A percentile compares a stretch with the other conserved stretches of the same genome.
Evolutionary conservation across 2,329 filamentous ascomycete species (phyloP).

Genomic region (Exophiala aquamarina): DNA sequence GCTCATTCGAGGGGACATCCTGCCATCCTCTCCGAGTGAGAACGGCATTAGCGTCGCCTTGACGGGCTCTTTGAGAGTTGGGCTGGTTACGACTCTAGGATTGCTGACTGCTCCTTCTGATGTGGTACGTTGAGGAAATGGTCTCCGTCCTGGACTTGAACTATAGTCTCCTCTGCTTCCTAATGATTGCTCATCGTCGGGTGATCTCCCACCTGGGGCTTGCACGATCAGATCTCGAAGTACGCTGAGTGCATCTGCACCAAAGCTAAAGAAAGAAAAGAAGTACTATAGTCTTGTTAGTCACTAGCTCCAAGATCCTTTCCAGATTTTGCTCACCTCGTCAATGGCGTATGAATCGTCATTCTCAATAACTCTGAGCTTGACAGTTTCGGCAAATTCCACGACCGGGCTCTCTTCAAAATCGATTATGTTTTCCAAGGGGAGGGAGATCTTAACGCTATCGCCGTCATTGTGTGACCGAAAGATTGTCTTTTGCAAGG

Average conservation of each 20-base stretch:
- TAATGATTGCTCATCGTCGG: slow-evolving; percentile 31
- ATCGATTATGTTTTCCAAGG: slow-evolving; percentile 84
- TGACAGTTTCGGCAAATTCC: slow-evolving; percentile 90
- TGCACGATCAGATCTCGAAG: slow-evolving; percentile 72
- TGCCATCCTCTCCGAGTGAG: slow-evolving; percentile 41
- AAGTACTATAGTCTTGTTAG: slow-evolving; percentile 67
- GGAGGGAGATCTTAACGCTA: slow-evolving; percentile 92
- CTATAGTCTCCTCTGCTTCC: slow-evolving; percentile 16
- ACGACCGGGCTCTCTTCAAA: slow-evolving; percentile 89
- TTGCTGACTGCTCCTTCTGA: slow-evolving; percentile 12
- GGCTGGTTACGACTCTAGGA: slow-evolving; percentile 18
- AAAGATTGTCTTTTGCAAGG: slow-evolving; percentile 91
- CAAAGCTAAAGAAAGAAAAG: slow-evolving; percentile 90
- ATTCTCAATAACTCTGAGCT: slow-evolving; percentile 87
- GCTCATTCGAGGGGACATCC: slow-evolving; percentile 51
- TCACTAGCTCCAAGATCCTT: neutral
- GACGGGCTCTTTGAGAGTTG: slow-evolving; percentile 54
- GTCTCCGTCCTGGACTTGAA: slow-evolving; percentile 7
- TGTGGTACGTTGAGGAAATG: slow-evolving; percentile 7
- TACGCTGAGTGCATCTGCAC: slow-evolving; percentile 77
- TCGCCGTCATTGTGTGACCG: slow-evolving; percentile 94
- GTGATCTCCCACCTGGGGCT: slow-evolving; percentile 50
- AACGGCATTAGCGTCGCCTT: slow-evolving; percentile 61
- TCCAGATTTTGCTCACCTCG: slow-evolving; percentile 59
- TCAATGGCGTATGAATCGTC: slow-evolving; percentile 94